A percentile compares a stretch with the other conserved stretches of the same genome.
Evolutionary conservation across 202 grass and related monocot genomes (phyloP).

Genomic region (Setaria viridis): DNA sequence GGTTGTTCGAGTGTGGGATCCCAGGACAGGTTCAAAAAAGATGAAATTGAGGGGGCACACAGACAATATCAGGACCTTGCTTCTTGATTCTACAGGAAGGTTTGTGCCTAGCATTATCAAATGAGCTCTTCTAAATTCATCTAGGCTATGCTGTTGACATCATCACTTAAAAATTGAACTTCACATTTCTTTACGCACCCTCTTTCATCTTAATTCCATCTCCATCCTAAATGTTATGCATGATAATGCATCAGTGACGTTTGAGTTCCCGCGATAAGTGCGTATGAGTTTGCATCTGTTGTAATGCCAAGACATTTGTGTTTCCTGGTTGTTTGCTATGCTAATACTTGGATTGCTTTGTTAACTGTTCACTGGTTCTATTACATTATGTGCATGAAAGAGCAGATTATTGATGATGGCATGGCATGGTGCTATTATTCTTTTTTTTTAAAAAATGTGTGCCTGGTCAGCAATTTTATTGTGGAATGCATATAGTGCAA

Average conservation of each 20-base stretch:
- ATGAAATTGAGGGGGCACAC: conserved; percentile 97
- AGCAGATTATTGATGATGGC: neutral
- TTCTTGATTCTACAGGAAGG: conserved; percentile 94
- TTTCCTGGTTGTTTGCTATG: conserved; percentile 1
- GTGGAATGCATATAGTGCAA: neutral
- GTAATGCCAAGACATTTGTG: neutral
- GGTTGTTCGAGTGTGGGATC: conserved; percentile 93
- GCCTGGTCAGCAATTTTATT: neutral
- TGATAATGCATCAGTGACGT: neutral
- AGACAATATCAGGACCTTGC: conserved; percentile 92
- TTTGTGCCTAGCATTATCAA: conserved; percentile 52
- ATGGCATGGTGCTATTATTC: too few relatives aligned
- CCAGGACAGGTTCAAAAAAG: conserved; percentile 84
- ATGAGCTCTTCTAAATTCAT: conserved; percentile 36
- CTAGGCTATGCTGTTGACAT: conserved; percentile 13
- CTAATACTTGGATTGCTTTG: neutral
- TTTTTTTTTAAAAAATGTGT: neutral
- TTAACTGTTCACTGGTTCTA: conserved; percentile 5
- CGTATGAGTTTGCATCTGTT: neutral
- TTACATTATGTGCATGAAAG: neutral
- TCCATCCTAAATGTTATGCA: conserved; percentile 1
- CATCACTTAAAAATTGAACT: conserved; percentile 22
- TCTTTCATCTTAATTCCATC: neutral
- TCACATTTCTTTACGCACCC: neutral
- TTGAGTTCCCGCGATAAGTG: neutral